Evolutionary conservation across 139 green algal species (phyloP), one percentile per base, ranked within the genome.

Genomic region (Trebouxia sp.): DNA sequence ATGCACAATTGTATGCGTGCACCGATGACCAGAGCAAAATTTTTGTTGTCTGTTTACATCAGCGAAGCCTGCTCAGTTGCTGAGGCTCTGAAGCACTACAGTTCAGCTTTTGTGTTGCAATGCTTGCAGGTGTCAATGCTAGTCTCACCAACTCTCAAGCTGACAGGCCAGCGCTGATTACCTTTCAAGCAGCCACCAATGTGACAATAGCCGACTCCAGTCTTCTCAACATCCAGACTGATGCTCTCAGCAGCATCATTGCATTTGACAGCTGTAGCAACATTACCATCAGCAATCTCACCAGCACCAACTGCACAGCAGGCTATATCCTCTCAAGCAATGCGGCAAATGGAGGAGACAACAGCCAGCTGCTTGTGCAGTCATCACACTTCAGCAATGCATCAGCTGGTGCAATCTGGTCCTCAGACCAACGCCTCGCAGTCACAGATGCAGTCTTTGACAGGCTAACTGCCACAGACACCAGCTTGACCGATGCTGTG

Each of bases 231-330:
- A 69, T 69, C 58, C 28, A 39, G 28, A 30, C 0, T 12, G 15
- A 37, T 69, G 38, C 45, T 84, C 24, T 74, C 9, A 48, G 24
- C 35, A 58, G 65, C 45, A 39, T 58, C 17, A 65, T 83, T 15
- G 35, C 56, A 26, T 83, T 83, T 30, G 45, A 6, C 30, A 81
- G 26, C 75, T 66, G 65, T 26, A 69, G 37, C 32, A 80, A 55
- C 24, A 51, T 80, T 30, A 66, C 78, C 17, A 81, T 82, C 41
- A 77, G 41, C 37, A 51, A 77, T 37, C 37, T 77, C 11, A 69
- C 28, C 30, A 41, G 28, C 58, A n/a, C 39, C 41, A 30, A 30
- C 28, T 69, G 58, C 30, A 26, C 28, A 3, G 58, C 58, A 17
- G 28, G 30, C 14, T 30, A 69, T 2, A 69, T 69, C 7, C 58